These are phyloP conservation scores for Plasmodium cynomolgi DNA, from an alignment of 169 alveolate species.

Conservation along the genomic window DNA sequence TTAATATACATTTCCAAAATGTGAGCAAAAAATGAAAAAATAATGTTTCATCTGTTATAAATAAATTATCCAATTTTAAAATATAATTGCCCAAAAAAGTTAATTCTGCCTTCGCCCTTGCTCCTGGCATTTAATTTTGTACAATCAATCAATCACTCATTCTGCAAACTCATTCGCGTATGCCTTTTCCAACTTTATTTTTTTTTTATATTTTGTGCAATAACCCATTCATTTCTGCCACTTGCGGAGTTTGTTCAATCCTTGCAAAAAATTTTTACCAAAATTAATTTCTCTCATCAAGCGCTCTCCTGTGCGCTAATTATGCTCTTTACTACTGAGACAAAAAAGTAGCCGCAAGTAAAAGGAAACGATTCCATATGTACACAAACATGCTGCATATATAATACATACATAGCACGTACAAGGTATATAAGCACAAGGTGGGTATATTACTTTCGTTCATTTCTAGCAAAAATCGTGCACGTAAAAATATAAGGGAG, in stretches of 20 bases:
- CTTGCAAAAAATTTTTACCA: background rate
- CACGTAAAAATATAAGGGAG: background rate
- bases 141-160: background rate
- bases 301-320: constrained; percentile 18
- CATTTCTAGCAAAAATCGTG: background rate
- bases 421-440: background rate
- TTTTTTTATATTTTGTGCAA: background rate
- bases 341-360: background rate
- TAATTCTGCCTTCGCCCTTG: constrained; percentile 9
- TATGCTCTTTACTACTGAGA: constrained; percentile 21
- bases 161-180: background rate
- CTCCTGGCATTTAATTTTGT: background rate
- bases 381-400: background rate
- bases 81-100: background rate
- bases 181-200: background rate
- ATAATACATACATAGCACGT: background rate
- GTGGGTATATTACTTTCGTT: background rate
- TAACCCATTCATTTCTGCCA: background rate
- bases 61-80: background rate
- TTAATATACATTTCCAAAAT: constrained; percentile 11
- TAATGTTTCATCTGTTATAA: constrained; percentile 8
- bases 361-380: background rate
- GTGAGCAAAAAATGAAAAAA: constrained; percentile 1
- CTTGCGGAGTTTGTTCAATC: constrained; percentile 5
- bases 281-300: background rate